These are phyloP conservation scores for Alternaria angustiovoidea DNA, from an alignment of 2,329 filamentous ascomycete species.

Conservation along the genomic window DNA sequence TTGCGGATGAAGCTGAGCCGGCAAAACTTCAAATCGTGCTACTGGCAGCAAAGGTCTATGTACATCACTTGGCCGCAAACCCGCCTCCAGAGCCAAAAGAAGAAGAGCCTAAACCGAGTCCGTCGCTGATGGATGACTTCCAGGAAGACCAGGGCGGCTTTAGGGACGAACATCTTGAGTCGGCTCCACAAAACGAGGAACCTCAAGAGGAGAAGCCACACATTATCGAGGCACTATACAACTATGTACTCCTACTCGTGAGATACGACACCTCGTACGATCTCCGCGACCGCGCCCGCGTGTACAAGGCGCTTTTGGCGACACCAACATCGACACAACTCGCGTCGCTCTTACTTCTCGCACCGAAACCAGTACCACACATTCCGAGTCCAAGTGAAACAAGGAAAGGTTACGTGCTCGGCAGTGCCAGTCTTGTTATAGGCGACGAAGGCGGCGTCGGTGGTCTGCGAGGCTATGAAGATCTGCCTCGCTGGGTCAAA, in stretches of 20 bases:
- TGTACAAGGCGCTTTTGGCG: conserved; percentile 84
- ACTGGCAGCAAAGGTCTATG: conserved; percentile 93
- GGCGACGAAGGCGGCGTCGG: conserved; percentile 77
- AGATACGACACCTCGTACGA: conserved; percentile 96
- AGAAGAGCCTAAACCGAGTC: conserved; percentile 35
- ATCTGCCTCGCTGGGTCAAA: conserved; percentile 85
- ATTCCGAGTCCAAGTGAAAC: conserved; percentile 88
- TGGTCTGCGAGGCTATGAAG: conserved; percentile 76
- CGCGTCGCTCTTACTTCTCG: conserved; percentile 87
- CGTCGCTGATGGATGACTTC: conserved; percentile 36
- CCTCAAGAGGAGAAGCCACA: conserved; percentile 61
- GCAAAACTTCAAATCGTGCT: conserved; percentile 92
- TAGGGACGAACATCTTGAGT: conserved; percentile 36
- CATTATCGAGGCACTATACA: conserved; percentile 79
- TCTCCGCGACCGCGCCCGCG: conserved; percentile 85
- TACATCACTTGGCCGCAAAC: conserved; percentile 80
- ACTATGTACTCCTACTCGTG: conserved; percentile 82
- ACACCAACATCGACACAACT: conserved; percentile 80
- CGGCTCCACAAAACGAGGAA: conserved; percentile 18
- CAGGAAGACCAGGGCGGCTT: conserved; percentile 50
- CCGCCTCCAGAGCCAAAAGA: conserved; percentile 50
- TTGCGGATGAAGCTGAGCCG: conserved; percentile 81
- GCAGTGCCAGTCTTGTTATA: conserved; percentile 85
- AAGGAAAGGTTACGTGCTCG: conserved; percentile 78
- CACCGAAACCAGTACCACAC: conserved; percentile 92